These are phyloP conservation scores for Trifolium dubium DNA, from an alignment of 306 rosid genomes.

Conservation along the genomic window DNA sequence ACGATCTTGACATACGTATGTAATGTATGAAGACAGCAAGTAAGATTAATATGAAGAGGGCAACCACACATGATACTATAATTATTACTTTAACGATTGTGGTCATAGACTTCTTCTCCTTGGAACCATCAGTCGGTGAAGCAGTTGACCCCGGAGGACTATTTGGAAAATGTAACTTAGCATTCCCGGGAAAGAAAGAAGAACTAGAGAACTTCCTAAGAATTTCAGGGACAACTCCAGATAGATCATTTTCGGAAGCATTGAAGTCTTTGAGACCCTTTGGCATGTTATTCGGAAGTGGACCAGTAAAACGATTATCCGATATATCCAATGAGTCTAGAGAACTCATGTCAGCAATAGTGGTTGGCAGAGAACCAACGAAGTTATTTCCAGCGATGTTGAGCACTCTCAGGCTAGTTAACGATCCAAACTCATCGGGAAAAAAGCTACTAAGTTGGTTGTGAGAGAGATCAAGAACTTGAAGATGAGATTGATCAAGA, in stretches of 20 bases:
- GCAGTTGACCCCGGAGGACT: constrained; percentile 60
- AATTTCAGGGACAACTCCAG: constrained; percentile 81
- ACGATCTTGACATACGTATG: constrained; percentile 67
- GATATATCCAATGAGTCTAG: constrained; percentile 73
- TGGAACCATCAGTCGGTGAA: constrained; percentile 51
- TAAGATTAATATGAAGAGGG: constrained; percentile 69
- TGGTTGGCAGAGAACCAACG: constrained; percentile 89
- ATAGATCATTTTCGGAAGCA: constrained; percentile 86
- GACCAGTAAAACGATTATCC: constrained; percentile 82
- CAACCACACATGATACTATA: constrained; percentile 85
- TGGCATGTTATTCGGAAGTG: constrained; percentile 76
- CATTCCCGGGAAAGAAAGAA: constrained; percentile 89
- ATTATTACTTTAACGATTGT: constrained; percentile 80
- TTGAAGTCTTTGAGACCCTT: constrained; percentile 62
- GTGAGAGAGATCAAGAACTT: constrained; percentile 80
- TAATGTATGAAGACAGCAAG: constrained; percentile 86
- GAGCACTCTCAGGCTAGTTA: constrained; percentile 66
- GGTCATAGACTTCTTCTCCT: constrained; percentile 58
- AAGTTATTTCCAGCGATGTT: constrained; percentile 85
- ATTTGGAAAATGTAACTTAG: constrained; percentile 58
- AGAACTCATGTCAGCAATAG: constrained; percentile 65
- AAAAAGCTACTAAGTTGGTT: constrained; percentile 81
- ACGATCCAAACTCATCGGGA: constrained; percentile 74
- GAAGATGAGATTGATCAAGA: constrained; percentile 65
- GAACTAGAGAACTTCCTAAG: constrained; percentile 78